phyloP scores from a whole-genome alignment of 2,329 filamentous ascomycete species.

The Fusarium buxicola region DNA sequence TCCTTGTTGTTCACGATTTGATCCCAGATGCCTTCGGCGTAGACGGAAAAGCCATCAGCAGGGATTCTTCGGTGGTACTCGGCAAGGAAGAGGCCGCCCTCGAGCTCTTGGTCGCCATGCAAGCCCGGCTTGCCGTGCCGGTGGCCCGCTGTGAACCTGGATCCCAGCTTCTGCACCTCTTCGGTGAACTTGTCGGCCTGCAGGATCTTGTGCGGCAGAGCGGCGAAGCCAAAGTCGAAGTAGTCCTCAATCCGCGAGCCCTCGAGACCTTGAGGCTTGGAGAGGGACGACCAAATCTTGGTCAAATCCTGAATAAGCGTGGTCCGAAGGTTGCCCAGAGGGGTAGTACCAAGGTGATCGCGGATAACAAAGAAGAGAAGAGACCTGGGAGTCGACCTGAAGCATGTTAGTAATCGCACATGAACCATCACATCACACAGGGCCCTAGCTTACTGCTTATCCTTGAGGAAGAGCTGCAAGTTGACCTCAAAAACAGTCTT shows the following conservation, averaged over 20 bases:
- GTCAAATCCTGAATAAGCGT: constrained; percentile 91
- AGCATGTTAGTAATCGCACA: constrained; percentile 36
- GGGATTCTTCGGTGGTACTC: constrained; percentile 97
- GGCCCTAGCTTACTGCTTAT: constrained; percentile 77
- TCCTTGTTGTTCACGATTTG: constrained; percentile 99
- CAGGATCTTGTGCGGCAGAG: constrained; percentile 94
- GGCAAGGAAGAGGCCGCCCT: constrained; percentile 86
- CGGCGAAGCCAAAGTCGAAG: constrained; percentile 98
- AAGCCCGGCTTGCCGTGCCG: constrained; percentile 73
- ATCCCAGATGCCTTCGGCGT: constrained; percentile 95
- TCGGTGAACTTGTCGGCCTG: constrained; percentile 90
- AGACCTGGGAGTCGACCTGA: constrained; percentile 85
- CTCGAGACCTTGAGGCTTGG: constrained; percentile 90
- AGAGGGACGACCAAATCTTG: constrained; percentile 92
- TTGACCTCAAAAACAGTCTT: constrained; percentile 99
- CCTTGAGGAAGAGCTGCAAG: constrained; percentile 94
- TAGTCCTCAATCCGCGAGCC: constrained; percentile 93
- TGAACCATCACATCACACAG: neutral
- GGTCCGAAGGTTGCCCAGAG: constrained; percentile 87
- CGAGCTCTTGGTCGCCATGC: constrained; percentile 75
- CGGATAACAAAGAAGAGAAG: constrained; percentile 99
- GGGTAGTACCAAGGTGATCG: constrained; percentile 93
- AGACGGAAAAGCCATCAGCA: constrained; percentile 94
- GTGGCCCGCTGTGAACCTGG: constrained; percentile 85
- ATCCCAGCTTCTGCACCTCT: constrained; percentile 83